phyloP scores from a whole-genome alignment of 2,329 filamentous ascomycete species.

The Apiospora arundinis region DNA sequence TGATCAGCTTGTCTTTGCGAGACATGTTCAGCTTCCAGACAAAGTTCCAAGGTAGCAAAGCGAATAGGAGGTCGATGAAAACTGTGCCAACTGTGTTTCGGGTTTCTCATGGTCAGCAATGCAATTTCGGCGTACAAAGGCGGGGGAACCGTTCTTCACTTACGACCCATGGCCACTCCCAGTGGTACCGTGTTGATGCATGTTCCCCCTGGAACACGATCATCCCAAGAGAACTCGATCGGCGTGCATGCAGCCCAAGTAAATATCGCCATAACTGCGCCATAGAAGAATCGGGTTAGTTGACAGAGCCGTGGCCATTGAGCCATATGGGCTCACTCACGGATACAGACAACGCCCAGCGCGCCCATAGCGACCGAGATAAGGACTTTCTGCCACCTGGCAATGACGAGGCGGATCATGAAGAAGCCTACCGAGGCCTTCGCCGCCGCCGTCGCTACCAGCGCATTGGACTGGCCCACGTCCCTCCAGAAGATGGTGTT shows the following conservation, averaged over 20 bases:
- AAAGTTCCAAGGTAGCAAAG: constrained; percentile 2
- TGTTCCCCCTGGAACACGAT: neutral
- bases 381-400: constrained; percentile 5
- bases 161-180: constrained; percentile 8
- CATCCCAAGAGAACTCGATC: constrained; percentile 1
- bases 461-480: constrained; percentile 3
- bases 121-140: neutral
- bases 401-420: constrained; percentile 6
- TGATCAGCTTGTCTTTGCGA: constrained; percentile 3
- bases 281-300: neutral
- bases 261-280: neutral
- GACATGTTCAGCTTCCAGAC: constrained; percentile 14
- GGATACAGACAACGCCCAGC: neutral
- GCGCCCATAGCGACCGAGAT: neutral
- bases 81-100: neutral
- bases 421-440: constrained; percentile 10
- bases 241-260: constrained; percentile 7
- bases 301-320: too few relatives aligned
- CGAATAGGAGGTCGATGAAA: neutral
- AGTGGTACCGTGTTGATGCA: constrained; percentile 8
- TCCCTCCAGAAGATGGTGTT: constrained; percentile 7
- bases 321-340: neutral
- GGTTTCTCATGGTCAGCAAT: neutral
- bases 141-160: neutral
- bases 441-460: neutral